Evolutionary conservation across 805 yeast genomes (phyloP).

Genomic region (Candida nanaspora): DNA sequence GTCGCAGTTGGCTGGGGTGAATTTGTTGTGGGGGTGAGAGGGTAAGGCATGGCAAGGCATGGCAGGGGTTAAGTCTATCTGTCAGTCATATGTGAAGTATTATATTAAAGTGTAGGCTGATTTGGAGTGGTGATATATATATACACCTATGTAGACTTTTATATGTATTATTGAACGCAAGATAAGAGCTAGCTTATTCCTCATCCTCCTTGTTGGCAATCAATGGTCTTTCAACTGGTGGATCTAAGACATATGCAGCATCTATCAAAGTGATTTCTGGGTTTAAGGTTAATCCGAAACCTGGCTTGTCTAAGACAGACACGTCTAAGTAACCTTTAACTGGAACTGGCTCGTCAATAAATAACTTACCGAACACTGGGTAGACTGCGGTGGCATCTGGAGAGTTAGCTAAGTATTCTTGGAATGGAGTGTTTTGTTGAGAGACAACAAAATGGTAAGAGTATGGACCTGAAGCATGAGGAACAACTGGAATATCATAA

Average conservation of each 20-base stretch:
- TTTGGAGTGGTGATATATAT: too few species aligned
- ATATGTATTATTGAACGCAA: background rate
- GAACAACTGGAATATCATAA: constrained; percentile 46
- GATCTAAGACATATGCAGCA: constrained; percentile 31
- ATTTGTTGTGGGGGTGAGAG: too few species aligned
- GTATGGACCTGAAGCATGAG: constrained; percentile 48
- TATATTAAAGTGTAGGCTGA: too few species aligned
- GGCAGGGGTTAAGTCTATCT: too few species aligned
- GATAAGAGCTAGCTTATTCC: background rate
- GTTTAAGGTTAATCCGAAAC: constrained; percentile 41
- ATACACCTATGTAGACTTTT: too few species aligned
- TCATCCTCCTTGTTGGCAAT: constrained; percentile 5
- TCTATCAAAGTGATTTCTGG: constrained; percentile 34
- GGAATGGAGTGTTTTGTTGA: constrained; percentile 45
- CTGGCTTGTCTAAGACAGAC: constrained; percentile 37
- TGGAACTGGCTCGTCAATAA: constrained; percentile 42
- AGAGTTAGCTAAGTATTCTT: constrained; percentile 43
- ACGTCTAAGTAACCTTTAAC: constrained; percentile 34
- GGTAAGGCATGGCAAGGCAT: too few species aligned
- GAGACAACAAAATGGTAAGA: constrained; percentile 44
- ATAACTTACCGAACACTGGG: constrained; percentile 42
- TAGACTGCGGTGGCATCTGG: constrained; percentile 30
- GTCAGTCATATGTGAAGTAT: too few species aligned
- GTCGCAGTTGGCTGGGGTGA: too few species aligned
- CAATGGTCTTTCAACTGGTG: constrained; percentile 33